Base-by-base conservation (phyloP, 129 eudicot species). In the Helianthus tuberosus region DNA sequence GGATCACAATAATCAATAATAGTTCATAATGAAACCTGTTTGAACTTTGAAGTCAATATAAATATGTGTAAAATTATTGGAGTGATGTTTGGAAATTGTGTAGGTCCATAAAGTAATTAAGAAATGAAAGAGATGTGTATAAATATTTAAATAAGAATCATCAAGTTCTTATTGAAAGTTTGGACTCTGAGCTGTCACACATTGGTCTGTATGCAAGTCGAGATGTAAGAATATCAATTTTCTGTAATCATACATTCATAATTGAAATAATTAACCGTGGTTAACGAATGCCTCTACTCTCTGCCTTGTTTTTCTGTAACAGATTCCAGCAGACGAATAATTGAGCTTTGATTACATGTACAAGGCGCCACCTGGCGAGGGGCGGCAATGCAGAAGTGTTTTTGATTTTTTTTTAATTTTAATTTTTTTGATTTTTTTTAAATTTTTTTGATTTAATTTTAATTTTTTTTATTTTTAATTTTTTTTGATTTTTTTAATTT, bases 111-210 rank as follows among this genome's bases (percentile, higher is more conserved):
- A 6, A 77, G 63, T 38, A 68, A 55, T 14, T 51, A 7, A 39
- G 64, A 69, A 29, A 49, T 6, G 64, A 64, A 62, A 71, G 73
- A n/a, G 75, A 77, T 75, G 47, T 43, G 2, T 8, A 43, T 43
- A 47, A n/a, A n/a, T n/a, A n/a, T n/a, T n/a, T n/a, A n/a, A n/a
- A n/a, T 54, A 94, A 81, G 66, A 90, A 87, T 75, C 97, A 93
- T 81, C 97, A 90, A 84, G 98, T 93, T 83, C 96, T 93, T 41
- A 92, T 93, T n/a, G 97, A 88, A 78, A 90, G 98, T 86, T 77
- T 93, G 96, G 98, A 93, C 77, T 80, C 86, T 62, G 87, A 83
- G 65, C 84, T 84, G 63, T 93, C 97, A 27, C 98, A 93, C 77
- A 86, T 93, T 71, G 98, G 98, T 57, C 85, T 93, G 69, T 93